Evolutionary conservation across 331 rosid genomes (phyloP).

Genomic region (Cydonia oblonga): DNA sequence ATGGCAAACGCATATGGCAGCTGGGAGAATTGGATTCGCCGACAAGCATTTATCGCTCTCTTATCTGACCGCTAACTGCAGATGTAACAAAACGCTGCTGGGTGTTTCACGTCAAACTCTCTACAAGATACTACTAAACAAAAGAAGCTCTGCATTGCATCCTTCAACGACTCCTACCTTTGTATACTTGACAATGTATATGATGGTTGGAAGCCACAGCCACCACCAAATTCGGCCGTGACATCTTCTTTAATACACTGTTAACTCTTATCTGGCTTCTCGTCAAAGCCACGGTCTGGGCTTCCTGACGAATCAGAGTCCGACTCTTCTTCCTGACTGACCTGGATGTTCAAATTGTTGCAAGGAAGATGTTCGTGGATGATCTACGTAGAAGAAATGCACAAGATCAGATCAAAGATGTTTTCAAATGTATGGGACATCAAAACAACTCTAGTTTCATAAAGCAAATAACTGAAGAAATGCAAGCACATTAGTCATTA

Average conservation of each 20-base stretch:
- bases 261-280: slow-evolving; percentile 26
- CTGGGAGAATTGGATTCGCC: slow-evolving; percentile 11
- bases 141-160: slow-evolving; percentile 38
- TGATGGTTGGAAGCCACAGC: slow-evolving; percentile 25
- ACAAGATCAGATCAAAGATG: background rate
- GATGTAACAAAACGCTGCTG: slow-evolving; percentile 30
- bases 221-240: slow-evolving; percentile 13
- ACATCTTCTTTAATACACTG: slow-evolving; percentile 21
- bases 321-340: slow-evolving; percentile 25
- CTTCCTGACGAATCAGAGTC: slow-evolving; percentile 26
- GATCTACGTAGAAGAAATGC: slow-evolving; percentile 23
- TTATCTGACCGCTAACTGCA: slow-evolving; percentile 24
- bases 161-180: slow-evolving; percentile 27
- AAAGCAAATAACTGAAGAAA: background rate
- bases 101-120: slow-evolving; percentile 26
- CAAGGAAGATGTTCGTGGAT: slow-evolving; percentile 59
- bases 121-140: slow-evolving; percentile 25
- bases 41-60: slow-evolving; percentile 11
- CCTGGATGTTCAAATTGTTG: slow-evolving; percentile 38
- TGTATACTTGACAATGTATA: slow-evolving; percentile 25
- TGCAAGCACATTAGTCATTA: background rate
- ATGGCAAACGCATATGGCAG: background rate
- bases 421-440: background rate
- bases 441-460: background rate
- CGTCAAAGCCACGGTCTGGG: slow-evolving; percentile 20